Base-by-base conservation (phyloP, 352 stramenopile species). In the Globisporangium camurandrum region DNA sequence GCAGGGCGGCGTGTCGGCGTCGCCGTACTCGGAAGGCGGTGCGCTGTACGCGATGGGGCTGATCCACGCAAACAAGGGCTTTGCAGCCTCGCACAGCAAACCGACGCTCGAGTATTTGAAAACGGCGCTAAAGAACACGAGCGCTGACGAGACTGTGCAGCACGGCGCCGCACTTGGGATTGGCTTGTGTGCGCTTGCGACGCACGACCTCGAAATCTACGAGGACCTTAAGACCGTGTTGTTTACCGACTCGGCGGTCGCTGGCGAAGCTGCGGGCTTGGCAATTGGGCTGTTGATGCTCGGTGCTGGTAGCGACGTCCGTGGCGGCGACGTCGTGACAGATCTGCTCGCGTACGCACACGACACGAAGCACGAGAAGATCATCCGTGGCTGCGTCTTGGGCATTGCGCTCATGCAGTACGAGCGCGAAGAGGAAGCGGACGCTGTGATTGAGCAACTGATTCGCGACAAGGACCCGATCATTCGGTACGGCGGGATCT, bases 301-400 rank as follows among this genome's bases (percentile, higher is more conserved):
- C 14, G 96, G 97, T n/a, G 91, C 83, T 49, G 95, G 95, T 31
- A 81, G 86, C 44, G 82, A 95, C 44, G 85, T 82, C 51, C 77
- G 73, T 36, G 84, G 88, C 46, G 75, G 75, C 30, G 79, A 91
- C 22, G 90, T 93, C 42, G 62, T 94, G 24, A 94, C 90, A 54
- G 94, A 99, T 54, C 69, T 99, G 51, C 71, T 98, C n/a, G 90
- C 92, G 33, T 99, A 99, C 63, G 92, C 96, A 17, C 86, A 98
- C 57, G 95, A 99, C 59, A 99, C 96, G 14, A 93, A 98, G 54
- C 97, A 99, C 75, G 97, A 99, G 70, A 99, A 99, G 68, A 99
- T 99, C 61, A 99, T 99, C 58, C 93, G 96, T 31, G 97, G 96
- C 24, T 93, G 98, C 53, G 88, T 97, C 26, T 96, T 99, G 75